Evolutionary conservation across 306 rosid genomes (phyloP).

Genomic region (Cajanus cajan): DNA sequence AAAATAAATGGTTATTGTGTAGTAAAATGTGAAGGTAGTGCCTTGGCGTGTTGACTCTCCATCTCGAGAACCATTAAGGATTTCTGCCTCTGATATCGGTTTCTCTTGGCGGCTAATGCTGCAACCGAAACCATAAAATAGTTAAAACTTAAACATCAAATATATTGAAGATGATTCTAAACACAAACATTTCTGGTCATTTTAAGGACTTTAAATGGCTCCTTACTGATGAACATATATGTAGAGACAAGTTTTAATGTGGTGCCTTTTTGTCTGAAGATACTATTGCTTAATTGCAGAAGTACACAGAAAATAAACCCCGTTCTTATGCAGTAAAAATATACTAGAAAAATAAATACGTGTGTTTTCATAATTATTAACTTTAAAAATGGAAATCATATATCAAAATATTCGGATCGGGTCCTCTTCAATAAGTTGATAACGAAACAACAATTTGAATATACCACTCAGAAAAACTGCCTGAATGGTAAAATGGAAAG

Average conservation of each 20-base stretch:
- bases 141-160: not conserved
- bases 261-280: not conserved
- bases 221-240: not conserved
- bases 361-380: not conserved
- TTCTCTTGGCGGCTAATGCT: conserved; percentile 92
- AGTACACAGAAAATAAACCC: not conserved
- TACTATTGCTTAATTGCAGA: not conserved
- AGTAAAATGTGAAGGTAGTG: conserved; percentile 57
- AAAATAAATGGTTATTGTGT: conserved; percentile 26
- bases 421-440: not conserved
- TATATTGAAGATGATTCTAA: not conserved
- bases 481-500: not conserved
- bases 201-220: not conserved
- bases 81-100: conserved; percentile 84
- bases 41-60: conserved; percentile 98
- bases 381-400: not conserved
- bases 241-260: not conserved
- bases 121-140: conserved; percentile 33
- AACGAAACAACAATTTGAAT: not conserved
- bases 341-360: not conserved
- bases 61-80: conserved; percentile 88
- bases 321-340: not conserved
- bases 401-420: not conserved
- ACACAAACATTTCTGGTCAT: conserved; percentile 10
- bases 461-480: not conserved